Evolutionary conservation across 2,329 filamentous ascomycete genomes (phyloP).

Genomic region (Pseudogymnoascus verrucosus): DNA sequence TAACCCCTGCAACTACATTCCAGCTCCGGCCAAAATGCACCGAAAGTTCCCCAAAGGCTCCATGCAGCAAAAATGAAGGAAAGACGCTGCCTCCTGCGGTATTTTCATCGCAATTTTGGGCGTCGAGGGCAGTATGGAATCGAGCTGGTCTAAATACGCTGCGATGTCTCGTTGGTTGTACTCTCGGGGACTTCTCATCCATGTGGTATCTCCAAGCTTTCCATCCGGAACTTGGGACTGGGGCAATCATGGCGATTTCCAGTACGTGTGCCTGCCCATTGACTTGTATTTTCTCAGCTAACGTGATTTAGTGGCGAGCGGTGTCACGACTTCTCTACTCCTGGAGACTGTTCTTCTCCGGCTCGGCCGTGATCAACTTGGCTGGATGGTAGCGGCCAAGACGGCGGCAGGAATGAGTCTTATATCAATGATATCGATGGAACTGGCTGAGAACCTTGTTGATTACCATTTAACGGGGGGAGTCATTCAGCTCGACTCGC

Average conservation of each 20-base stretch:
- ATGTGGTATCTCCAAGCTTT: slow-evolving; percentile 47
- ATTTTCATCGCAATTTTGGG: slow-evolving; percentile 27
- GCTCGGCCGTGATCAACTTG: slow-evolving; percentile 38
- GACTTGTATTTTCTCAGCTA: neutral
- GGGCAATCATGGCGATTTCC: slow-evolving; percentile 42
- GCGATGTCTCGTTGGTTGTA: slow-evolving; percentile 48
- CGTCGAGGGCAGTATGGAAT: slow-evolving; percentile 33
- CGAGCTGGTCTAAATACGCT: slow-evolving; percentile 47
- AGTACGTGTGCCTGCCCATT: slow-evolving; percentile 31
- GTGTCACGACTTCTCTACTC: slow-evolving; percentile 42
- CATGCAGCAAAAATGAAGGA: neutral
- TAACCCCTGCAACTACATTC: neutral
- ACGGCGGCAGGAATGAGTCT: slow-evolving; percentile 52
- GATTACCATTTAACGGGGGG: slow-evolving; percentile 49
- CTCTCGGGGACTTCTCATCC: slow-evolving; percentile 46
- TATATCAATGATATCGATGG: slow-evolving; percentile 53
- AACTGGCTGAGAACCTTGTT: slow-evolving; percentile 44
- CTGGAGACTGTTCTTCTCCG: slow-evolving; percentile 45
- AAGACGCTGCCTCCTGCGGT: neutral
- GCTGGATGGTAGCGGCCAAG: slow-evolving; percentile 38
- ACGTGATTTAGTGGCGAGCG: slow-evolving; percentile 38
- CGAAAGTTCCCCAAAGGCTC: neutral
- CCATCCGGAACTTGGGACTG: slow-evolving; percentile 36
- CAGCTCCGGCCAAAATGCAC: neutral
- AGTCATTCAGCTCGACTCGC: slow-evolving; percentile 37